phyloP scores from a whole-genome alignment of 805 yeast species.

The Yamadazyma sp. region DNA sequence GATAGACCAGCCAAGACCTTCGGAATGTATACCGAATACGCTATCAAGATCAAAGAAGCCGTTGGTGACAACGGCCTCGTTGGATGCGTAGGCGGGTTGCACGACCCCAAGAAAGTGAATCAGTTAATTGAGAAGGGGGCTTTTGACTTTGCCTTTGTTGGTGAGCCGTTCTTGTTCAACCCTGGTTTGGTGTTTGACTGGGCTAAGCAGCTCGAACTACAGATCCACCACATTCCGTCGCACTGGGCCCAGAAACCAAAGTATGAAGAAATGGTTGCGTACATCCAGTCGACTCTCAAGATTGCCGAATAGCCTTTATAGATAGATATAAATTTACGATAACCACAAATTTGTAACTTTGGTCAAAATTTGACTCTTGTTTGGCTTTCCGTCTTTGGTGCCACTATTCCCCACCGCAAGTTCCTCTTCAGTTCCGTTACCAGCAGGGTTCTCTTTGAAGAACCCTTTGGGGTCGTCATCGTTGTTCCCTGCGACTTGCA shows the following conservation, averaged over 20 bases:
- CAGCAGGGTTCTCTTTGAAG: conserved; percentile 18
- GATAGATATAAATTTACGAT: no score
- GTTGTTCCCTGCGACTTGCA: no score
- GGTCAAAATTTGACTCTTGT: conserved; percentile 76
- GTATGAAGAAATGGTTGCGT: conserved; percentile 13
- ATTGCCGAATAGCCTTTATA: no score
- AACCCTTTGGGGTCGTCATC: conserved; percentile 38
- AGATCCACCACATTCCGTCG: conserved; percentile 20
- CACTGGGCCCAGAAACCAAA: conserved; percentile 28
- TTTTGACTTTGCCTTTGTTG: conserved; percentile 52
- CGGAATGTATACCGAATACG: conserved; percentile 40
- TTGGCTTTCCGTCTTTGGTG: conserved; percentile 81
- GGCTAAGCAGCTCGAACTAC: conserved; percentile 50
- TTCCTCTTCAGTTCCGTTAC: conserved; percentile 23
- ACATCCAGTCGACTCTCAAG: conserved; percentile 9
- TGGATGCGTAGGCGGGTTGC: conserved; percentile 49
- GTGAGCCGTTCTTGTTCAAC: conserved; percentile 44
- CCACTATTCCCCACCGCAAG: conserved; percentile 44
- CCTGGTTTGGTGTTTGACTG: conserved; percentile 51
- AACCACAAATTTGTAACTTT: no score
- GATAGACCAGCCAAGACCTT: conserved; percentile 18
- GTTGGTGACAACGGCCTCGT: conserved; percentile 44
- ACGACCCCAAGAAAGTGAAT: conserved; percentile 32
- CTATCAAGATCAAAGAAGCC: conserved; percentile 43
- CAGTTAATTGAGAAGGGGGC: conserved; percentile 39